Evolutionary conservation across 1,284 basidiomycete genomes (phyloP).

Genomic region (Naganishia liquefaciens): DNA sequence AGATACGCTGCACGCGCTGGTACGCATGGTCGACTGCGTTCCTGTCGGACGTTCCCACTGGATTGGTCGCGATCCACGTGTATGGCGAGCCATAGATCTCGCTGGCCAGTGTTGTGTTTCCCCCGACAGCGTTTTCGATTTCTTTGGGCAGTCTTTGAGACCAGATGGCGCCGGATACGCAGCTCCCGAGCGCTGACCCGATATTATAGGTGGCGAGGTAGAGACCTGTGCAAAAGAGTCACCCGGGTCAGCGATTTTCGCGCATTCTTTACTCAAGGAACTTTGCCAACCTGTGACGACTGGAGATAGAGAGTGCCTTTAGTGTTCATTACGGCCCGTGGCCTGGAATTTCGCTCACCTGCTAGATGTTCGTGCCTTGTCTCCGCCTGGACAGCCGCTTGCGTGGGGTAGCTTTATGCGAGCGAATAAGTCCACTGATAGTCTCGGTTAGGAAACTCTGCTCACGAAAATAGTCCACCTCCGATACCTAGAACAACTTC

Average conservation of each 20-base stretch:
- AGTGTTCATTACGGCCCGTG: too few relatives aligned
- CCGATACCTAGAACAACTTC: constrained; percentile 55
- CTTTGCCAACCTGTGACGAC: constrained; percentile 44
- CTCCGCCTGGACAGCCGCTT: constrained; percentile 51
- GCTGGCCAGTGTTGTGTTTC: constrained; percentile 29
- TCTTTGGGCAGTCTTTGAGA: constrained; percentile 44
- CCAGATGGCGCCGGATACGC: constrained; percentile 55
- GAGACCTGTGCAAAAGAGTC: constrained; percentile 32
- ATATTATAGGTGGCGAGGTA: constrained; percentile 53
- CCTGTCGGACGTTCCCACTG: constrained; percentile 49
- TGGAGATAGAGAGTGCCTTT: too few relatives aligned
- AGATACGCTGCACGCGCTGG: constrained; percentile 43
- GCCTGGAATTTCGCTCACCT: too few relatives aligned
- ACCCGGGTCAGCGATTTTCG: not conserved
- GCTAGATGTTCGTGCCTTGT: constrained; percentile 53
- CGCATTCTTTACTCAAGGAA: not conserved
- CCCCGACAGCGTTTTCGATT: constrained; percentile 40
- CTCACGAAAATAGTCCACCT: constrained; percentile 47
- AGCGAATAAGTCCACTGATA: not conserved
- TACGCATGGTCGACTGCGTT: constrained; percentile 45
- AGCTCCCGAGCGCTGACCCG: constrained; percentile 52
- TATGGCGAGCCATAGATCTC: constrained; percentile 48
- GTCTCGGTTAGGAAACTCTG: not conserved
- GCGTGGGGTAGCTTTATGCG: constrained; percentile 45
- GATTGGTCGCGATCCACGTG: constrained; percentile 43